Evolutionary conservation across 352 stramenopile species (phyloP), one percentile per base, ranked within the genome.

Genomic region (Phytophthora pistaciae): DNA sequence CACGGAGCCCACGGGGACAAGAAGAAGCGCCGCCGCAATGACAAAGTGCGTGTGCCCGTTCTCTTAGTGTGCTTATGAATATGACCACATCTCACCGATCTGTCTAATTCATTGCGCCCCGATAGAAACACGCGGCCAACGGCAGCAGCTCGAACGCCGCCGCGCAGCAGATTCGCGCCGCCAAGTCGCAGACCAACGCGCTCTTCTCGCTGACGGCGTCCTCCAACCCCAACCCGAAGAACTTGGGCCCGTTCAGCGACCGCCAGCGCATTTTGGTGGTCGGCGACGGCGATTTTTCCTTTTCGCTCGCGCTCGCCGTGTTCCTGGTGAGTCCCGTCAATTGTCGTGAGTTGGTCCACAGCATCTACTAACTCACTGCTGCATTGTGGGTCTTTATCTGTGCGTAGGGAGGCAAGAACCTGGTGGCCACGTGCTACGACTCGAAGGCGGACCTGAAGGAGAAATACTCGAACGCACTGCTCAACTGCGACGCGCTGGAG

Each of bases 231-330:
- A 97, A 97, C 73, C 90, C 90, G 29, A 94, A 93, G 74, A 85
- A 75, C 44, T 70, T 94, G 42, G 90, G 90, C 3, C 83, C 84
- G 2, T 95, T 94, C 63, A 87, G 81, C 40, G 87, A 94, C 72
- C 78, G 80, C 11, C 85, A 94, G 44, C 83, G 78, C 49, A 92
- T 95, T 48, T 79, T 97, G 33, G 76, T 96, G 13, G 84, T 97
- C 16, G 90, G 90, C n/a, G 90, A 97, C 29, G 90, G 90, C 25
- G 87, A 95, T 66, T 90, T 97, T 25, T 95, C 87, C 20, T 96
- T 97, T 66, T 90, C 90, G 21, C 67, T 94, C 18, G 77, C 88
- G 13, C 71, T 97, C 14, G 82, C 88, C 3, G 82, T 93, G 62
- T 92, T 88, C 56, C 64, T 96, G 67, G 90, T 91, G 25, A 64